Percentiles rank a stretch among this genome's conserved stretches.
These are phyloP conservation scores for Coccomyxa subellipsoidea DNA, from an alignment of 163 green algal genomes.

Conservation along the genomic window DNA sequence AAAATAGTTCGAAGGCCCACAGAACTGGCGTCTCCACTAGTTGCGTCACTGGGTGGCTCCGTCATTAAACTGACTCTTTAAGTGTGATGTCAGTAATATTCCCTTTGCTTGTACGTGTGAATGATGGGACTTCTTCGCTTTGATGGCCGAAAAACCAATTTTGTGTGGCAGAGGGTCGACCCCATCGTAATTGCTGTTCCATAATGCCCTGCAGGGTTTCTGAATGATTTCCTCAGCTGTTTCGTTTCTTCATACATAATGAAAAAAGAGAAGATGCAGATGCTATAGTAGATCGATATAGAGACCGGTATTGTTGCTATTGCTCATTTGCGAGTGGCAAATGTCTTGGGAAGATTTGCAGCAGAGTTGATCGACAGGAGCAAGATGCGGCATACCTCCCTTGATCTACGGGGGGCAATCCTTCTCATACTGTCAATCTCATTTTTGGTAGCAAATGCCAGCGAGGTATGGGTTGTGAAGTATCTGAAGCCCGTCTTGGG, in stretches of 20 bases:
- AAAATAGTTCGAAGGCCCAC: background rate
- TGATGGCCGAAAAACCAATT: too few species aligned
- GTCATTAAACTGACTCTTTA: background rate
- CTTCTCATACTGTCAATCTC: background rate
- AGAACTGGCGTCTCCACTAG: background rate
- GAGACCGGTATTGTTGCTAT: background rate
- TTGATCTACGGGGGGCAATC: background rate
- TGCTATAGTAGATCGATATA: background rate
- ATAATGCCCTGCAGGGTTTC: too few species aligned
- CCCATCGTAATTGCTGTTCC: too few species aligned
- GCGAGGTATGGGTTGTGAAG: background rate
- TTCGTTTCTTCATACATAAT: background rate
- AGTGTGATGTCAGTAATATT: background rate
- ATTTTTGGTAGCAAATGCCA: background rate
- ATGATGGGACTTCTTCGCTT: too few species aligned
- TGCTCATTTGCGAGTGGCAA: background rate
- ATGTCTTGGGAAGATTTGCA: background rate
- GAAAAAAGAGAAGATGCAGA: background rate
- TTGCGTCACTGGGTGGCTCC: background rate
- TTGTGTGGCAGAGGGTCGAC: background rate
- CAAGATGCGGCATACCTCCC: background rate
- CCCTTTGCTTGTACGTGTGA: too few species aligned
- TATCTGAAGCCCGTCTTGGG: too few species aligned
- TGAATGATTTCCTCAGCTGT: background rate
- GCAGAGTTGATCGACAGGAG: background rate